Conservation (phyloP, 257 asterid genomes). For the Solanum pimpinellifolium region DNA sequence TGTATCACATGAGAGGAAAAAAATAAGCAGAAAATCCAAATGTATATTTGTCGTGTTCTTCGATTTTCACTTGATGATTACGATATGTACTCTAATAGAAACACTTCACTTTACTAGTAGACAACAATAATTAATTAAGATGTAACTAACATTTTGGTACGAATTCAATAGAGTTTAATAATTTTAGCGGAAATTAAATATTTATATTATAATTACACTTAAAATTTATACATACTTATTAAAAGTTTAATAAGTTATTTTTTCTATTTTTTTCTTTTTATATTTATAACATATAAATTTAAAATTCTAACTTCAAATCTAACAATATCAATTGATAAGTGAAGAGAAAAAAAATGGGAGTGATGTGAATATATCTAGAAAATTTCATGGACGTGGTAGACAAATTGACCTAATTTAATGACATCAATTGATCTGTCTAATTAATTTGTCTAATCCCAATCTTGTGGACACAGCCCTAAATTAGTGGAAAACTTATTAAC, state of each 20-base stretch:
- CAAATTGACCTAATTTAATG: background rate
- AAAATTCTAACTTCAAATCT: background rate
- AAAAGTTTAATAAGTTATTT: background rate
- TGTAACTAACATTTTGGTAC: no score
- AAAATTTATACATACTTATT: background rate
- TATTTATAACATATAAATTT: background rate
- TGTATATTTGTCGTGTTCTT: background rate
- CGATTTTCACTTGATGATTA: background rate
- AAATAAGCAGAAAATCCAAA: background rate
- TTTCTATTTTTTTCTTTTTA: no score
- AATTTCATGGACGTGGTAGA: background rate
- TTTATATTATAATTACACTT: background rate
- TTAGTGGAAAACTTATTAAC: background rate
- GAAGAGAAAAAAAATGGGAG: background rate
- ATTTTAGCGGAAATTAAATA: background rate
- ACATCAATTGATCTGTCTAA: background rate
- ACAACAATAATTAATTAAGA: accelerated
- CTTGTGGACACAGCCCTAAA: background rate
- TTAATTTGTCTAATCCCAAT: background rate
- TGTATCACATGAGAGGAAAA: background rate
- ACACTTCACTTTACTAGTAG: background rate
- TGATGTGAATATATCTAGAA: background rate
- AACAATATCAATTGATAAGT: background rate
- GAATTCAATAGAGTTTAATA: background rate
- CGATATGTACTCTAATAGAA: background rate